Base-by-base conservation (phyloP, 106 monocot species). In the Allium fistulosum region DNA sequence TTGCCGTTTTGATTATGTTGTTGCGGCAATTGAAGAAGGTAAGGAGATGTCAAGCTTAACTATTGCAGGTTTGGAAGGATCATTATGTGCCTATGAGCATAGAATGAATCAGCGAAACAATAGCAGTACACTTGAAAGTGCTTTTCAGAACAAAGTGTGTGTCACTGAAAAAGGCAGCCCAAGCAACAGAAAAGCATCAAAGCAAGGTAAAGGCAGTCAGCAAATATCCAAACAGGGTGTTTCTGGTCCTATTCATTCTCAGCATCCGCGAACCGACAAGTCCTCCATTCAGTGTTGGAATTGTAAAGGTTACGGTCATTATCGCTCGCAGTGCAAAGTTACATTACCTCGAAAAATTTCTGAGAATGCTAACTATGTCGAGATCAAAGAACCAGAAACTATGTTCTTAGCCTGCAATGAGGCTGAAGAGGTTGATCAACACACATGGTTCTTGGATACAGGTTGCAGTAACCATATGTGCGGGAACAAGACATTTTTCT, bases 1-100 rank as follows among this genome's bases (percentile, higher is more conserved):
- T 7, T n/a, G 37, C 2, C 26, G 11, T 37, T 65, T 65, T 65
- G 65, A 46, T 46, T 12, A 65, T 65, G 46, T 65, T 65, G 65
- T 46, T 65, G 2, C 7, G 37, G 65, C 65, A 11, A 65, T 65
- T 11, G 65, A 7, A 65, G 65, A 65, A 65, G 26, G 26, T 2
- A 65, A 65, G 11, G 37, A 65, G 11, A 11, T 65, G 11, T 65
- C 65, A 28, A 7, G 9, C 11, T n/a, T 65, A 2, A 46, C 46
- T 47, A 65, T 65, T 46, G 4, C 7, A 1, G 2, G 65, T 7
- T 65, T 65, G 46, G 27, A 22, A 47, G 37, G 65, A 12, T 65
- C 65, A 7, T 48, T 65, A 46, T 48, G 46, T 37, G 1, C 65
- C 8, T 27, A 65, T 46, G 65, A 65, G n/a, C 37, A 11, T 9